A percentile compares a stretch with the other conserved stretches of the same genome.
These are phyloP conservation scores for Physocladia obscura DNA, from an alignment of 192 early-diverging fungal species.

Conservation along the genomic window DNA sequence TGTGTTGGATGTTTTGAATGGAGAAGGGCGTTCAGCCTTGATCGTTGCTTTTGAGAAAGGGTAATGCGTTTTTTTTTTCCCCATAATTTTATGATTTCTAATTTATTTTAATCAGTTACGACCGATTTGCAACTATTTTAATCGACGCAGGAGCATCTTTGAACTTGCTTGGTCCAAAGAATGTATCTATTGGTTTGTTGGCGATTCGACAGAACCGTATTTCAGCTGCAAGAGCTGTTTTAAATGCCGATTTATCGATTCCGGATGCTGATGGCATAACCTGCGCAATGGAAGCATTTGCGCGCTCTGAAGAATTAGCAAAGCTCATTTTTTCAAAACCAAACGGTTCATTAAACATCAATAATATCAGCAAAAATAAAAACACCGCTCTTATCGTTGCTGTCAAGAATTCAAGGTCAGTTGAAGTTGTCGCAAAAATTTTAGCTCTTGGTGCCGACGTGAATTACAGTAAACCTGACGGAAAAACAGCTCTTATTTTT, in stretches of 20 bases:
- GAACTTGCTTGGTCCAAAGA: slow-evolving; percentile 1
- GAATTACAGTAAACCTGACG: slow-evolving; percentile 8
- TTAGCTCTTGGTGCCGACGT: slow-evolving; percentile 29
- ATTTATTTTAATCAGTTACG: slow-evolving; percentile 2
- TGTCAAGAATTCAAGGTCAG: not conserved
- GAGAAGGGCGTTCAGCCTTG: not conserved
- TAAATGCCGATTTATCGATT: not conserved
- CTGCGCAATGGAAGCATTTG: slow-evolving; percentile 9
- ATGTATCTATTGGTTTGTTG: not conserved
- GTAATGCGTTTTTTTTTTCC: slow-evolving; percentile 7
- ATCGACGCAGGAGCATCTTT: not conserved
- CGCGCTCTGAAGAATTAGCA: slow-evolving; percentile 3
- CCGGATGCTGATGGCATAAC: not conserved
- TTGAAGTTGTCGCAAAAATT: slow-evolving; percentile 15
- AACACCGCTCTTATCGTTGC: slow-evolving; percentile 37
- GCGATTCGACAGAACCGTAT: slow-evolving; percentile 7
- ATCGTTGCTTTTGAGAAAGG: slow-evolving; percentile 24
- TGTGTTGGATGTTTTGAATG: slow-evolving; percentile 8
- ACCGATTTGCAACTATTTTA: slow-evolving; percentile 11
- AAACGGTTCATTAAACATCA: slow-evolving; percentile 15
- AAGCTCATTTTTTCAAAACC: not conserved
- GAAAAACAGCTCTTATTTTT: slow-evolving; percentile 21
- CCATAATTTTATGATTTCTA: not conserved
- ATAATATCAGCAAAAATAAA: slow-evolving; percentile 7
- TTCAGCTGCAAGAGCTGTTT: not conserved